A percentile compares a stretch with the other conserved stretches of the same genome.
phyloP scores from a whole-genome alignment of 208 protist species.

The Acanthamoeba triangularis region DNA sequence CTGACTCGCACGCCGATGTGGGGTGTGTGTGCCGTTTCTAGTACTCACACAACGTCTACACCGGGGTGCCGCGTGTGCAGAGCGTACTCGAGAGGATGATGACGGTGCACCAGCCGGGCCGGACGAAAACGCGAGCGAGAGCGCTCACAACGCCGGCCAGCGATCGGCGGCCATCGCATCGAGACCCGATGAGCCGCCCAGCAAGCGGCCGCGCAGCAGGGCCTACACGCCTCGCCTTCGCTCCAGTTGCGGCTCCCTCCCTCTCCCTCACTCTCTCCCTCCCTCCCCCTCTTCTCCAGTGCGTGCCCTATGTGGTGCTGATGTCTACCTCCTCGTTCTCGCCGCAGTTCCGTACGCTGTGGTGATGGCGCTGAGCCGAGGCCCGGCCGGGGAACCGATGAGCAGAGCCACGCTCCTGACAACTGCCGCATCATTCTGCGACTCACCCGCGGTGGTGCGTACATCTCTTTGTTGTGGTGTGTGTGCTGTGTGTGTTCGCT shows the following conservation, averaged over 20 bases:
- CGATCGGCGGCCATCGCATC: neutral
- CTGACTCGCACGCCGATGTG: neutral
- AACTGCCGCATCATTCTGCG: neutral
- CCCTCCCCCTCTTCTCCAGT: too few species aligned
- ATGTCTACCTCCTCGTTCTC: too few species aligned
- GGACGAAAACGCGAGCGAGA: neutral
- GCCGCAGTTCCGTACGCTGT: conserved; percentile 8
- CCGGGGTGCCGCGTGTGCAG: neutral
- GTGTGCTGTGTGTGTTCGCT: too few species aligned
- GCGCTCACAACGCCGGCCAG: neutral
- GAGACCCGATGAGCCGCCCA: neutral
- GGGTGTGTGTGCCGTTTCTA: too few species aligned
- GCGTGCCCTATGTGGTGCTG: too few species aligned
- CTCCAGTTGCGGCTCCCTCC: neutral
- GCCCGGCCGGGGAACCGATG: neutral
- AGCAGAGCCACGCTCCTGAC: neutral
- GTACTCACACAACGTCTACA: neutral
- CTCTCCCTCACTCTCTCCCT: neutral
- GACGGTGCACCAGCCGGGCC: too few species aligned
- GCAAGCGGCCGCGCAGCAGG: neutral
- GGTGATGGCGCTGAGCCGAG: neutral
- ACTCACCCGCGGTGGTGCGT: neutral
- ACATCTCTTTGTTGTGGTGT: neutral
- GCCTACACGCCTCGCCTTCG: conserved; percentile 27
- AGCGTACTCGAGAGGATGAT: neutral